Evolutionary conservation across 306 rosid genomes (phyloP).

Genomic region (Hippophae gyantsensis): DNA sequence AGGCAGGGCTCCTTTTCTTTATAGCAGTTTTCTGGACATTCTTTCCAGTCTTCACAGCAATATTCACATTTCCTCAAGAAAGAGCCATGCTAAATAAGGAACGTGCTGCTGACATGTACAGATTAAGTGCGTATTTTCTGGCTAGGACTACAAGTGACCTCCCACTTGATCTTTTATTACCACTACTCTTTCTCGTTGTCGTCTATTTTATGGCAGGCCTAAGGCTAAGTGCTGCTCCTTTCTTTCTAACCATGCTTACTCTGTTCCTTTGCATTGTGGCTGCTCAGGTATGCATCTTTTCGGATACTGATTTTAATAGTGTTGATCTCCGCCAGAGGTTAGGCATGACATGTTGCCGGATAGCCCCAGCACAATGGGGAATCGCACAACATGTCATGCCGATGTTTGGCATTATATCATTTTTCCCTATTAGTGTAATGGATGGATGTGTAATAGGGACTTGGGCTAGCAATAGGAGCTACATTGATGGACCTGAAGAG

Average conservation of each 20-base stretch:
- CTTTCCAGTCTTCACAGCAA: slow-evolving; percentile 90
- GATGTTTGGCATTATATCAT: too few relatives aligned
- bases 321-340: too few relatives aligned
- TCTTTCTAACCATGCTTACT: slow-evolving; percentile 67
- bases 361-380: too few relatives aligned
- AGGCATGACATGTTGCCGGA: too few relatives aligned
- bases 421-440: too few relatives aligned
- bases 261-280: slow-evolving; percentile 94
- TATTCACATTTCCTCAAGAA: slow-evolving; percentile 97
- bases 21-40: slow-evolving; percentile 97
- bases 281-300: slow-evolving; percentile 56
- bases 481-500: slow-evolving; percentile 78
- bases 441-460: slow-evolving; percentile 36
- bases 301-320: too few relatives aligned
- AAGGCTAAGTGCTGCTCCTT: slow-evolving; percentile 46
- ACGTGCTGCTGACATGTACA: slow-evolving; percentile 93
- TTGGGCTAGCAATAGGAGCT: slow-evolving; percentile 94
- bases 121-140: slow-evolving; percentile 87
- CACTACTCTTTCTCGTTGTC: slow-evolving; percentile 64
- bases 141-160: slow-evolving; percentile 96
- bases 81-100: slow-evolving; percentile 89
- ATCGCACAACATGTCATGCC: too few relatives aligned
- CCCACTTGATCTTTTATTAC: slow-evolving; percentile 78
- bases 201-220: slow-evolving; percentile 94
- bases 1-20: slow-evolving; percentile 96